Base-by-base conservation (phyloP, 2,329 filamentous ascomycete genomes). In the Graphilbum fragrans region DNA sequence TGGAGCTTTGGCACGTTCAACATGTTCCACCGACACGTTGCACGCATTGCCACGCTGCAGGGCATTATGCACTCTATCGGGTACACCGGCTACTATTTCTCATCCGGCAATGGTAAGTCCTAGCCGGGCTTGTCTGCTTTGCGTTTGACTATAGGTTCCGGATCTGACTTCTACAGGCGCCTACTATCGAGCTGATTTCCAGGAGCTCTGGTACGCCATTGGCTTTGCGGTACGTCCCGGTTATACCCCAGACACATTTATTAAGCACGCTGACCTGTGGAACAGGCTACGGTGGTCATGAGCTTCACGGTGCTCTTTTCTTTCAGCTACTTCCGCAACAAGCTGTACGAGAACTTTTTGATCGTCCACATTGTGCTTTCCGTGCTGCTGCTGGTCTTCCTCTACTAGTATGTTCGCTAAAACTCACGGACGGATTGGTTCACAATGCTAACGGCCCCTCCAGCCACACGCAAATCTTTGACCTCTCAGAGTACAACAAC, bases 1-100 rank as follows among this genome's bases (percentile, higher is more conserved):
- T 84, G 80, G 78, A 74, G 72, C 12, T 82, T 79, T 52, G 66
- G 68, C 2, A 77, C 74, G 0, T 83, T 77, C 50, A 82, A 76
- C 47, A 66, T 74, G 21, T 82, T 82, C 39, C 80, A 84, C 54
- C 71, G 80, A 0, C 77, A 76, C 64, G 64, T 79, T 6, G 79
- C 80, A 0, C 64, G 78, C 18, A 64, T 82, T 2, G 67, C 75
- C 7, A 77, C 77, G 0, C 41, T 77, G 0, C 69, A 82, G 47
- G 78, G 75, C 1, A 62, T 81, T 2, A 53, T 78, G 0, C 80
- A 85, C 50, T 78, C 76, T 0, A 43, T 79, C 1, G 67, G 69
- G 0, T 84, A 80, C 45, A 67, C 72, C 0, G 45, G 69, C 3
- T 27, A 29, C 23, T 44, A 42, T n/a, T 37, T 17, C 8, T 10